Evolutionary conservation across 75 land plant species (phyloP).

Genomic region (Sequoia sempervirens): DNA sequence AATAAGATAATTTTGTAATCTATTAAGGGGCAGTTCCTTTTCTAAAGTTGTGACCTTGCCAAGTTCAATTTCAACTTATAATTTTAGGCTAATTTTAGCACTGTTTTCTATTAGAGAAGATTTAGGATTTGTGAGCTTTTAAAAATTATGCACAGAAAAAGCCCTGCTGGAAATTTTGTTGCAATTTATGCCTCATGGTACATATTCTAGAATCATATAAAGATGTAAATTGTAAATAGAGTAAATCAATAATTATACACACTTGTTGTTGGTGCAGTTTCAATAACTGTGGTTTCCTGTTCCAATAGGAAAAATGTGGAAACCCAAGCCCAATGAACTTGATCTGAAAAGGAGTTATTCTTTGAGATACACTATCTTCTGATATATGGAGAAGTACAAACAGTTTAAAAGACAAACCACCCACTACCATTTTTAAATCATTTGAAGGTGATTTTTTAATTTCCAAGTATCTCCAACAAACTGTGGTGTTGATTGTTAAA

Average conservation of each 20-base stretch:
- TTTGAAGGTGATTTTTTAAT: no score
- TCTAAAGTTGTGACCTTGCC: no score
- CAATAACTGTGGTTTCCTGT: background rate
- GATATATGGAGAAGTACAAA: no score
- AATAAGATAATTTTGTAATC: no score
- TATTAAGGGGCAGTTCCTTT: no score
- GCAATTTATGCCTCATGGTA: background rate
- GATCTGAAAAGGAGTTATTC: background rate
- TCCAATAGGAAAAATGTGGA: background rate
- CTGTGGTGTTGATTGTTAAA: no score
- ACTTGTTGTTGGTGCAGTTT: background rate
- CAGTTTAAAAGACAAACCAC: no score
- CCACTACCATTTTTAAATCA: no score
- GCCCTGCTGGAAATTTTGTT: background rate
- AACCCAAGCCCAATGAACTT: background rate
- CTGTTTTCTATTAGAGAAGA: background rate
- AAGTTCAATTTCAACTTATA: no score
- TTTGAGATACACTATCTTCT: no score
- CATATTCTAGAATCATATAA: background rate
- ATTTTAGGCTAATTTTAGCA: no score
- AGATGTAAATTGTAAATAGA: background rate
- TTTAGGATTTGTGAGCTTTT: background rate
- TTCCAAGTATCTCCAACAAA: no score
- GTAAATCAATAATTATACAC: background rate
- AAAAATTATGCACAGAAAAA: background rate